Conservation (phyloP, 352 stramenopile species). For the Detonula confervacea region DNA sequence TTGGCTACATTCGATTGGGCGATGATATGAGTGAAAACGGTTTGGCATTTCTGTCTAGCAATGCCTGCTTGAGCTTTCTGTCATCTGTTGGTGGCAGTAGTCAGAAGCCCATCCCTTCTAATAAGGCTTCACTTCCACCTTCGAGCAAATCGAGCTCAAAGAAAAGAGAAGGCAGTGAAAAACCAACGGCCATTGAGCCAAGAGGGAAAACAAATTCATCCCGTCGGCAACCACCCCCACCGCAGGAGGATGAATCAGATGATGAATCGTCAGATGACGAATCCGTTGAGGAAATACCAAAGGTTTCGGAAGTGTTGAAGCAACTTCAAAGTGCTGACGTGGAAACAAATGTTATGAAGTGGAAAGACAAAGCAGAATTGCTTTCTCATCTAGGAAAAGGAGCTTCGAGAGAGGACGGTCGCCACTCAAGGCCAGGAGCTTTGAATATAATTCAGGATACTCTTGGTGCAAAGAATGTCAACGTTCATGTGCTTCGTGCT, state of each 20-base stretch:
- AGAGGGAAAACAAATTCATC: slow-evolving; percentile 18
- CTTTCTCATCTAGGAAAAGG: slow-evolving; percentile 61
- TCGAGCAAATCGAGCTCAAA: slow-evolving; percentile 18
- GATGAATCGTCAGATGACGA: slow-evolving; percentile 49
- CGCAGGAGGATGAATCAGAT: slow-evolving; percentile 21
- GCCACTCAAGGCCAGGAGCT: slow-evolving; percentile 24
- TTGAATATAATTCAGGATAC: slow-evolving; percentile 62
- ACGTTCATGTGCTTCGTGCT: slow-evolving; percentile 65
- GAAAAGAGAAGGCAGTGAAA: slow-evolving; percentile 9
- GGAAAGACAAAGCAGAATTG: slow-evolving; percentile 71
- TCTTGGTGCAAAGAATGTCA: slow-evolving; percentile 65
- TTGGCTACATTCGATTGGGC: slow-evolving; percentile 75
- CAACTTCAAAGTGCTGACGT: slow-evolving; percentile 57
- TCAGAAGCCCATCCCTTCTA: slow-evolving; percentile 8
- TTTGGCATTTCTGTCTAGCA: slow-evolving; percentile 66
- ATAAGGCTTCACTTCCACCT: slow-evolving; percentile 14
- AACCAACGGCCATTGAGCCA: slow-evolving; percentile 4
- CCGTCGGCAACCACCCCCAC: slow-evolving; percentile 4
- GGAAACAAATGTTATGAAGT: slow-evolving; percentile 57
- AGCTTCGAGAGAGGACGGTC: slow-evolving; percentile 44
- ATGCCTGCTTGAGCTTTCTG: slow-evolving; percentile 63
- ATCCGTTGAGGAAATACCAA: slow-evolving; percentile 36
- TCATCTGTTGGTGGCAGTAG: slow-evolving; percentile 30
- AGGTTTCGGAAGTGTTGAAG: slow-evolving; percentile 56
- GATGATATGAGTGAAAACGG: slow-evolving; percentile 79